A percentile compares a stretch with the other conserved stretches of the same genome.
Conservation (phyloP, 495 filamentous ascomycete genomes). For the Trichodelitschia bisporula region DNA sequence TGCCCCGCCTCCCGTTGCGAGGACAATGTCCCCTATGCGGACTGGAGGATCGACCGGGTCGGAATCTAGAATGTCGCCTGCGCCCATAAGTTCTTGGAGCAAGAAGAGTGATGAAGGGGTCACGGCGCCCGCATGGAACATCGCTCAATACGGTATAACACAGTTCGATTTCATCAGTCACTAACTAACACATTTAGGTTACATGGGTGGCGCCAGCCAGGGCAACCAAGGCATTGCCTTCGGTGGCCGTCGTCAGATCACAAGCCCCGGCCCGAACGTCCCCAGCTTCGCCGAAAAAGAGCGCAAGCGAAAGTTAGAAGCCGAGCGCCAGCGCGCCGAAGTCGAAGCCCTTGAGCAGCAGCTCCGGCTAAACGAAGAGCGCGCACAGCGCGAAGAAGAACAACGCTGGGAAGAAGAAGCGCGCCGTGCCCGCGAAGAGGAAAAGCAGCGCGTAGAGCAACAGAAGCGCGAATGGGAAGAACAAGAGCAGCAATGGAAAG, state of each 20-base stretch:
- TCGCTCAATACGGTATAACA: constrained; percentile 54
- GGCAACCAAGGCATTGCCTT: constrained; percentile 86
- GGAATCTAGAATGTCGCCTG: constrained; percentile 16
- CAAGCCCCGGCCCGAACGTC: constrained; percentile 50
- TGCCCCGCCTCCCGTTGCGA: constrained; percentile 6
- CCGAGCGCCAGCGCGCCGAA: constrained; percentile 32
- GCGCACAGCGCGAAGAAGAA: constrained; percentile 42
- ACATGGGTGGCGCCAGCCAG: constrained; percentile 94
- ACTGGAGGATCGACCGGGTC: constrained; percentile 19
- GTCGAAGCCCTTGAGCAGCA: constrained; percentile 40
- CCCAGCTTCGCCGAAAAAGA: constrained; percentile 48
- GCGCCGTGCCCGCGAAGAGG: constrained; percentile 36
- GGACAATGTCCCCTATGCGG: constrained; percentile 28
- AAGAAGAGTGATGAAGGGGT: constrained; percentile 54
- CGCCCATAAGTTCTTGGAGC: constrained; percentile 66
- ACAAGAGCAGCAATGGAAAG: constrained; percentile 58
- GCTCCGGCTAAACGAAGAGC: constrained; percentile 39
- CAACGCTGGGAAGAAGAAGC: constrained; percentile 62
- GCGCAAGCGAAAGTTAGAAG: constrained; percentile 29
- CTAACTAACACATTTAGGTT: constrained; percentile 20
- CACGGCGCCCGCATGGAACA: constrained; percentile 90
- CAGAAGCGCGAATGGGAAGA: constrained; percentile 68
- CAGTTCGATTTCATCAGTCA: background rate
- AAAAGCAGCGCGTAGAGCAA: constrained; percentile 40
- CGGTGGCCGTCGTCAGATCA: constrained; percentile 80